Conservation (phyloP, 352 stramenopile genomes). For the Phytopythium montanum region DNA sequence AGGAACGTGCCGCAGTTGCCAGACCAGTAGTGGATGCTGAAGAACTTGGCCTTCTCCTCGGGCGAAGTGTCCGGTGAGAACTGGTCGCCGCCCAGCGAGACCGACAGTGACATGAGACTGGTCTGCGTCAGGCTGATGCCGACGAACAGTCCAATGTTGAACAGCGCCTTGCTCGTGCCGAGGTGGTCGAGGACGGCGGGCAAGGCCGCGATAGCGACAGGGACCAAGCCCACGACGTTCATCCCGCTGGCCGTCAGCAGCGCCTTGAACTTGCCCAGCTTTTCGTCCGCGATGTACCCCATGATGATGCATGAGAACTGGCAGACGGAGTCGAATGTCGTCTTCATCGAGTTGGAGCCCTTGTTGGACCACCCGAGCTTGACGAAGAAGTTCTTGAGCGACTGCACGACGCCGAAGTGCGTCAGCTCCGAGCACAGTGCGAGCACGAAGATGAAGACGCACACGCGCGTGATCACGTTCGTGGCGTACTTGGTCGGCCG, state of each 20-base stretch:
- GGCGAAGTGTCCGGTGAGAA: constrained; percentile 38
- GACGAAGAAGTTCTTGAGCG: constrained; percentile 62
- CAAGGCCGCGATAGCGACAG: constrained; percentile 39
- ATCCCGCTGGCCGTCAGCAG: constrained; percentile 27
- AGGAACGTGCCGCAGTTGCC: no score
- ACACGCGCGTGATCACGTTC: no score
- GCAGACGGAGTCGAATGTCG: constrained; percentile 59
- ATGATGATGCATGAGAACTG: constrained; percentile 56
- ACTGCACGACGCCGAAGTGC: no score
- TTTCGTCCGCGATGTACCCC: constrained; percentile 55
- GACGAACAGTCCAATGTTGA: constrained; percentile 48
- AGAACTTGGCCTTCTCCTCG: constrained; percentile 23
- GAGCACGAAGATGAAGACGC: no score
- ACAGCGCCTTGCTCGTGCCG: constrained; percentile 33
- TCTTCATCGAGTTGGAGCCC: constrained; percentile 61
- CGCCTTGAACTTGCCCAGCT: constrained; percentile 40
- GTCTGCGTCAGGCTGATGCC: constrained; percentile 43
- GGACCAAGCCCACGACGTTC: constrained; percentile 49
- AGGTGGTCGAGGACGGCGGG: constrained; percentile 30
- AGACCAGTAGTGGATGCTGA: no score
- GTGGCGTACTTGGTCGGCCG: no score
- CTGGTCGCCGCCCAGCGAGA: constrained; percentile 63
- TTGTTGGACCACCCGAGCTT: constrained; percentile 51
- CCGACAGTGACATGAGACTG: constrained; percentile 52
- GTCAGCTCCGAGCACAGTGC: no score